phyloP scores from a whole-genome alignment of 352 stramenopile genomes.

The Globisporangium acanthophoron region DNA sequence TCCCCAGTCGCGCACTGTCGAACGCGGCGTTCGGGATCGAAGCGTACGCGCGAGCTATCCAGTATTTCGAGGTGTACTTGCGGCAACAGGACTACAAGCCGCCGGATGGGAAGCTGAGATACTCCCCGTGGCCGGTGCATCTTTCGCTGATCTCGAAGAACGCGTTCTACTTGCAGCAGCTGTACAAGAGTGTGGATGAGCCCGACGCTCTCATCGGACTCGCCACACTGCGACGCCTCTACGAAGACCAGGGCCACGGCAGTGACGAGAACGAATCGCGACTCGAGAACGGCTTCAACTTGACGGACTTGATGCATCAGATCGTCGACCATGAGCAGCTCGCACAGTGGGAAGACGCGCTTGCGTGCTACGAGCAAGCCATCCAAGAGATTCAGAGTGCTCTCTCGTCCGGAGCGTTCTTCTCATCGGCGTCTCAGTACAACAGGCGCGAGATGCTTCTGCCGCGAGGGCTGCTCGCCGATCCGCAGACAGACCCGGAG shows the following conservation, averaged over 20 bases:
- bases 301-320: conserved; percentile 64
- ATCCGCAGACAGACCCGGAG: conserved; percentile 40
- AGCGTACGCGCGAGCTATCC: conserved; percentile 61
- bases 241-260: conserved; percentile 33
- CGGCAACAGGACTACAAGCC: conserved; percentile 38
- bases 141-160: conserved; percentile 54
- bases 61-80: conserved; percentile 72
- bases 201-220: conserved; percentile 57
- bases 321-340: conserved; percentile 69
- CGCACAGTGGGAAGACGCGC: conserved; percentile 68
- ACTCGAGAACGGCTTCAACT: conserved; percentile 32
- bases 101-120: not conserved
- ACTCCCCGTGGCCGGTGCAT: conserved; percentile 25
- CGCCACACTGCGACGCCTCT: conserved; percentile 45
- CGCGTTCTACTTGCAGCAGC: conserved; percentile 61
- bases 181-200: conserved; percentile 78
- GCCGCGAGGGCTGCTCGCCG: conserved; percentile 14
- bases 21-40: conserved; percentile 66
- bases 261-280: conserved; percentile 19
- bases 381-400: conserved; percentile 63
- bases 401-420: conserved; percentile 27
- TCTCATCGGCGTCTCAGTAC: not conserved
- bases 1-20: conserved; percentile 57
- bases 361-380: conserved; percentile 75
- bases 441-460: conserved; percentile 10